Percentiles rank a stretch among this genome's conserved stretches.
Conservation (phyloP, 768 basidiomycete species). For the Amanita rimosa region DNA sequence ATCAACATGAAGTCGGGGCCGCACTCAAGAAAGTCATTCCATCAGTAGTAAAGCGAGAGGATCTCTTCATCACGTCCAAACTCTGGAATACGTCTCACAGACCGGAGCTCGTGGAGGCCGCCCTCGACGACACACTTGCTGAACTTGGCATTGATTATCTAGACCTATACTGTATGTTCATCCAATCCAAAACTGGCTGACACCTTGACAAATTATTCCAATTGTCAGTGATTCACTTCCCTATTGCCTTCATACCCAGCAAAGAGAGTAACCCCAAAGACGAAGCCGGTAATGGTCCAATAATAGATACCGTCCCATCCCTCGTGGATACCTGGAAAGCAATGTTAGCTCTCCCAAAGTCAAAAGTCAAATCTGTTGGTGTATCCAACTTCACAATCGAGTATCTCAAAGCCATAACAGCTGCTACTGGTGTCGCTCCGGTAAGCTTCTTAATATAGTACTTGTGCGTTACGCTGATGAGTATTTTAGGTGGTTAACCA, state of each 20-base stretch:
- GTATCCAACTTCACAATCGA: conserved; percentile 74
- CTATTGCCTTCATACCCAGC: conserved; percentile 56
- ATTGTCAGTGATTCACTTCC: conserved; percentile 68
- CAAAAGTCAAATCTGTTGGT: conserved; percentile 63
- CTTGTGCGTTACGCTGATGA: not conserved
- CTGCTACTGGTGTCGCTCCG: conserved; percentile 64
- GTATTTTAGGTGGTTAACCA: conserved; percentile 52
- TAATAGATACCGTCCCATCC: conserved; percentile 44
- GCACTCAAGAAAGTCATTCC: conserved; percentile 72
- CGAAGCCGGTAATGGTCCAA: conserved; percentile 27
- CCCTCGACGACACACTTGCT: conserved; percentile 63
- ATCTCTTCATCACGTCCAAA: conserved; percentile 75
- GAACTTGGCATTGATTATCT: conserved; percentile 72
- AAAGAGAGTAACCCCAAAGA: conserved; percentile 42
- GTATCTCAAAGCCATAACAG: conserved; percentile 54
- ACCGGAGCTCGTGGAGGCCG: conserved; percentile 55
- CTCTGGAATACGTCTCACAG: conserved; percentile 73
- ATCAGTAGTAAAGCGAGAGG: conserved; percentile 66
- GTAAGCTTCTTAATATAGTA: conserved; percentile 21
- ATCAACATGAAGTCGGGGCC: conserved; percentile 68
- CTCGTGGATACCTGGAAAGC: conserved; percentile 82
- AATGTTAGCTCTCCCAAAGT: conserved; percentile 57
- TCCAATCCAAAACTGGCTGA: not conserved
- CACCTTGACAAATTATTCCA: not conserved
- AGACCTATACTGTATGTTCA: conserved; percentile 56